A percentile compares a stretch with the other conserved stretches of the same genome.
phyloP scores from a whole-genome alignment of 495 filamentous ascomycete species.

The Hypoxylon fuscum region DNA sequence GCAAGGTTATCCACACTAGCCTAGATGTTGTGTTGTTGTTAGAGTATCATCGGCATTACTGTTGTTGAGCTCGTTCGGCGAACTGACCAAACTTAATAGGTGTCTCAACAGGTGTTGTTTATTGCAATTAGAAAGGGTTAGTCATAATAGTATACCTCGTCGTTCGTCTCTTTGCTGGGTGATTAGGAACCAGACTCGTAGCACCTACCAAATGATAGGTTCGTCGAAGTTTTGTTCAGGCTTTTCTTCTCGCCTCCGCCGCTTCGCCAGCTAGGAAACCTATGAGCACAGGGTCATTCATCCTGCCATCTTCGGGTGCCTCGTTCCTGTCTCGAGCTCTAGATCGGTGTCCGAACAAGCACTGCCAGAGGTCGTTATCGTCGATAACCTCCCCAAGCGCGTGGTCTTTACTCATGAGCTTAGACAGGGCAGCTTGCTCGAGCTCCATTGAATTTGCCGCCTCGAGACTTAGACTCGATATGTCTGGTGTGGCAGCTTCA shows the following conservation, averaged over 20 bases:
- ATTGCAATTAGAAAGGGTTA: too few species aligned
- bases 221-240: not conserved
- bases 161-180: too few species aligned
- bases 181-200: too few species aligned
- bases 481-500: conserved; percentile 38
- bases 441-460: conserved; percentile 85
- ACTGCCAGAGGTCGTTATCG: conserved; percentile 86
- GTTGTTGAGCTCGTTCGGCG: too few species aligned
- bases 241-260: not conserved
- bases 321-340: conserved; percentile 18
- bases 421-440: conserved; percentile 70
- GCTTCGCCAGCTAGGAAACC: conserved; percentile 32
- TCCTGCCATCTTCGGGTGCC: conserved; percentile 4
- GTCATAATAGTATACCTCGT: too few species aligned
- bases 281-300: conserved; percentile 11
- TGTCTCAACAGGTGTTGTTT: too few species aligned
- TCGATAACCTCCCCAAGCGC: conserved; percentile 83
- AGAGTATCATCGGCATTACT: too few species aligned
- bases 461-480: conserved; percentile 70
- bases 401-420: conserved; percentile 72
- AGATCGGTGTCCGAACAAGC: conserved; percentile 81
- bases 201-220: too few species aligned
- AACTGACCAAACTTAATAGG: too few species aligned
- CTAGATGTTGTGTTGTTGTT: too few species aligned
- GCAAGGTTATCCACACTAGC: too few species aligned